Base-by-base conservation (phyloP, 1,139 yeast species). In the Lodderomyces jiufengensis region DNA sequence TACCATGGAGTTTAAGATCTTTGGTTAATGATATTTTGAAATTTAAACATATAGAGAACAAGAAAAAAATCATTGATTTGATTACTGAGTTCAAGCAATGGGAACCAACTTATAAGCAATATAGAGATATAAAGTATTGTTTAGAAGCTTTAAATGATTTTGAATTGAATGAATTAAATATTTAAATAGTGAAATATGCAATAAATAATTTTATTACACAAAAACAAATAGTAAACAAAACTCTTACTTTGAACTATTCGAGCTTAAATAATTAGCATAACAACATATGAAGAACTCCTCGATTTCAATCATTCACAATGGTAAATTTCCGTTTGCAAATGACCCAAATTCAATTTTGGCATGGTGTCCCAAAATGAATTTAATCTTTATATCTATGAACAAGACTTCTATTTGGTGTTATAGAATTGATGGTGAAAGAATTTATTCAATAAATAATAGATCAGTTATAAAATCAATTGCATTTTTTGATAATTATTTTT, bases 331-430 rank as follows among this genome's bases (percentile, higher is more conserved):
- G n/a, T 29, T 40, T 16, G 10, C 34, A 24, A 21, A 30, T 9
- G 45, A 39, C 23, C 39, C 40, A 4, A 26, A 30, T 25, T 30
- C 38, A 33, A 58, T 68, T 33, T 47, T 75, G 36, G 60, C 67
- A 37, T 73, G 80, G 75, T 76, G 80, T 48, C 83, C 84, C 1
- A 61, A 70, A 9, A 70, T 77, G 64, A 77, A 76, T 45, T 57
- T 78, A 29, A 48, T 78, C 27, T 71, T 77, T 16, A 56, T 76
- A 4, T 63, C 74, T 31, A 69, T 70, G 62, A 67, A 70, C 34
- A 65, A 61, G 32, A 68, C 61, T 39, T 66, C 78, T 8, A 63
- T 77, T 14, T 66, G 75, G 69, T 71, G 77, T 11, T 75, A 70
- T 42, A 60, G 84, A 31, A 55, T 72, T 32, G 74, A 73, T 42